A percentile compares a stretch with the other conserved stretches of the same genome.
Conservation (phyloP, 495 filamentous ascomycete species). For the Acidomyces sp. region DNA sequence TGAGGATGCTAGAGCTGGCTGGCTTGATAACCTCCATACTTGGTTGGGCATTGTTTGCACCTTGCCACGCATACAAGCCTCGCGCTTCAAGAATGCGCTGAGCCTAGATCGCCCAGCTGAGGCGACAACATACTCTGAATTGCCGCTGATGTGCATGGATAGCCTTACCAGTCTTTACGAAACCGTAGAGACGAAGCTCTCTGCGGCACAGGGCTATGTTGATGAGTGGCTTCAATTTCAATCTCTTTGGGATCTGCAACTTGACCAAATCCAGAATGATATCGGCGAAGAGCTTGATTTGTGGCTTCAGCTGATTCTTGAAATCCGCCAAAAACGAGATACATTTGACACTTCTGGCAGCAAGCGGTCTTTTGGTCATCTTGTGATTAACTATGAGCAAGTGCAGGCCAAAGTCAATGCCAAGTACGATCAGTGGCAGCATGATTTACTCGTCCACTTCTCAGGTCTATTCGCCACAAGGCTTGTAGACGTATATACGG, state of each 20-base stretch:
- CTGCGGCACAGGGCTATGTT: constrained; percentile 66
- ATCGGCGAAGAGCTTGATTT: constrained; percentile 81
- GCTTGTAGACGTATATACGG: constrained; percentile 76
- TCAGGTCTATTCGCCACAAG: constrained; percentile 75
- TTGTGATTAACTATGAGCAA: constrained; percentile 93
- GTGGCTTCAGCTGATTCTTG: constrained; percentile 88
- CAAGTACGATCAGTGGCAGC: constrained; percentile 99
- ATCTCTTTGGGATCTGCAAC: constrained; percentile 93
- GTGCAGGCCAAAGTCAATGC: constrained; percentile 95
- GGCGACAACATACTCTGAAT: constrained; percentile 67
- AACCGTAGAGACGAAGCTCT: constrained; percentile 64
- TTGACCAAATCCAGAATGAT: constrained; percentile 82
- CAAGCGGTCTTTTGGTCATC: constrained; percentile 77
- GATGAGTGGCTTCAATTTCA: constrained; percentile 98
- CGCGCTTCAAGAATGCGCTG: constrained; percentile 71
- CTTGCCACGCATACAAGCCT: constrained; percentile 81
- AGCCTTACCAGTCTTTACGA: constrained; percentile 66
- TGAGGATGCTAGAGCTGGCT: constrained; percentile 81
- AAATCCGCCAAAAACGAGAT: constrained; percentile 80
- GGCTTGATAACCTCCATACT: constrained; percentile 81
- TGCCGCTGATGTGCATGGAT: constrained; percentile 68
- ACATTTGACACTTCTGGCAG: constrained; percentile 96
- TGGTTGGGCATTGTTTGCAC: constrained; percentile 91
- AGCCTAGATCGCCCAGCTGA: constrained; percentile 45
- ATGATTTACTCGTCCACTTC: constrained; percentile 88